A percentile compares a stretch with the other conserved stretches of the same genome.
phyloP scores from a whole-genome alignment of 2,329 filamentous ascomycete genomes.

The Sodiomyces alkalinus region DNA sequence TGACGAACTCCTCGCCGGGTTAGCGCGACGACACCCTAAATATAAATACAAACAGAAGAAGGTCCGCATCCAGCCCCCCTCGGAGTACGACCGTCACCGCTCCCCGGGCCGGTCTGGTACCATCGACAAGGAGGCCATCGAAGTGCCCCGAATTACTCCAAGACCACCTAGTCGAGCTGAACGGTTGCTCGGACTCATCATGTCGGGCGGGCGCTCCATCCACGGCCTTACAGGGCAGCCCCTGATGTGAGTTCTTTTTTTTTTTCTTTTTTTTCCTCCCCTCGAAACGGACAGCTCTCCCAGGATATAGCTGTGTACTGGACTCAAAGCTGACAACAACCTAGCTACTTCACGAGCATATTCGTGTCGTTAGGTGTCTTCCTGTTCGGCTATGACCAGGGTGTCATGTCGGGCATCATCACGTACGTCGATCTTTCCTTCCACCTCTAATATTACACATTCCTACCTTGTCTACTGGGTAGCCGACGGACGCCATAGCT shows the following conservation, averaged over 20 bases:
- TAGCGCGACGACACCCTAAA: slow-evolving; percentile 27
- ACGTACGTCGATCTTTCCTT: slow-evolving; percentile 30
- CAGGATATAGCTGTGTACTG: background rate
- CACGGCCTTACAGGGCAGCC: slow-evolving; percentile 93
- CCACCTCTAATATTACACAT: background rate
- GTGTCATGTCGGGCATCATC: slow-evolving; percentile 68
- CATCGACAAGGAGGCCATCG: slow-evolving; percentile 62
- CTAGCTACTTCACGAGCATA: slow-evolving; percentile 85
- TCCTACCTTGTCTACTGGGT: background rate
- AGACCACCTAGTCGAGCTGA: too few species aligned
- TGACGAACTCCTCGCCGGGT: slow-evolving; percentile 40
- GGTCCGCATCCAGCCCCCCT: slow-evolving; percentile 50
- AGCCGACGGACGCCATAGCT: too few species aligned
- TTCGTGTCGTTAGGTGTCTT: slow-evolving; percentile 80
- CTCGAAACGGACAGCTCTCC: too few species aligned
- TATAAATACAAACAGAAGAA: slow-evolving; percentile 38
- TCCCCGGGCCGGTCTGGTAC: slow-evolving; percentile 23
- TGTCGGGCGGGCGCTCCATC: slow-evolving; percentile 68
- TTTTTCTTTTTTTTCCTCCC: too few species aligned
- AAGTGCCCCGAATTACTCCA: slow-evolving; percentile 58
- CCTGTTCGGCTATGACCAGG: slow-evolving; percentile 79
- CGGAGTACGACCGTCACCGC: slow-evolving; percentile 20
- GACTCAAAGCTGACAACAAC: background rate
- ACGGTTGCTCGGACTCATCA: slow-evolving; percentile 64
- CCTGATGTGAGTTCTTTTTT: slow-evolving; percentile 67